phyloP scores from a whole-genome alignment of 805 yeast genomes.

The Ogataea salicorniae region DNA sequence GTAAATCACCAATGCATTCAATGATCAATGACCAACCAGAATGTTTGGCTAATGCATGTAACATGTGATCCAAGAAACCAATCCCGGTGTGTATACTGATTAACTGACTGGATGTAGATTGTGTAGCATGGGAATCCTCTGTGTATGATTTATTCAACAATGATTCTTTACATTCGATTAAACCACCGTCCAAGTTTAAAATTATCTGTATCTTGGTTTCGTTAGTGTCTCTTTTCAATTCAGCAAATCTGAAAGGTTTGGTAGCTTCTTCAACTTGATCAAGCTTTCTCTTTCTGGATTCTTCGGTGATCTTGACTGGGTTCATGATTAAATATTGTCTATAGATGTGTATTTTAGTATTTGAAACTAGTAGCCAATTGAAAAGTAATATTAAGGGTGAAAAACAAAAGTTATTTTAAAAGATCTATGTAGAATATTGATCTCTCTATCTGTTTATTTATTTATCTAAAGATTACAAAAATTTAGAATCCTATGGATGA shows the following conservation, averaged over 20 bases:
- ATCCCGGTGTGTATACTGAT: constrained; percentile 86
- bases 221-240: constrained; percentile 70
- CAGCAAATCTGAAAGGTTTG: constrained; percentile 33
- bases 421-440: too few species aligned
- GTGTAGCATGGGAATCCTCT: constrained; percentile 46
- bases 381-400: too few species aligned
- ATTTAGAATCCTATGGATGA: too few species aligned
- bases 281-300: constrained; percentile 8
- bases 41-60: constrained; percentile 95
- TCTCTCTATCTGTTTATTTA: too few species aligned
- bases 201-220: constrained; percentile 92
- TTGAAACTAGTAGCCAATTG: too few species aligned
- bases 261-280: constrained; percentile 3
- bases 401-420: too few species aligned
- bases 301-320: constrained; percentile 9
- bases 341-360: too few species aligned
- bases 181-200: constrained; percentile 80
- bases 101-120: constrained; percentile 62
- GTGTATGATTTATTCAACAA: constrained; percentile 34
- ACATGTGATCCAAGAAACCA: constrained; percentile 95
- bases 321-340: too few species aligned
- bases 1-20: constrained; percentile 90
- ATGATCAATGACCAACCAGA: constrained; percentile 91
- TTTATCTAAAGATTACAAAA: too few species aligned
- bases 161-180: constrained; percentile 56